phyloP scores from a whole-genome alignment of 2,329 filamentous ascomycete species.

The Alternaria alternata region DNA sequence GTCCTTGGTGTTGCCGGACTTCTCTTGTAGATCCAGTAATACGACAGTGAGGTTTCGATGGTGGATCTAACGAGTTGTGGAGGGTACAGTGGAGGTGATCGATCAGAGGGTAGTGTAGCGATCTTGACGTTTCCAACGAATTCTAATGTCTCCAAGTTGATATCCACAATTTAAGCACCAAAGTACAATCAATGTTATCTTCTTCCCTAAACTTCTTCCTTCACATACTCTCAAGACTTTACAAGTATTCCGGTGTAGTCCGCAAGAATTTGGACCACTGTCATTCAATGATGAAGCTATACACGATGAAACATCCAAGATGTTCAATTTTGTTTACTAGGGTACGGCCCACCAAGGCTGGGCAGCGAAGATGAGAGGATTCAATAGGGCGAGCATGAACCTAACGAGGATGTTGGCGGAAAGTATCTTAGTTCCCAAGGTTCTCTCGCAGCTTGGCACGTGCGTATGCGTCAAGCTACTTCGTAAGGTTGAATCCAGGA shows the following conservation, averaged over 20 bases:
- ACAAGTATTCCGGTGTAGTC: not conserved
- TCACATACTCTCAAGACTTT: not conserved
- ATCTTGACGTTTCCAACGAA: not conserved
- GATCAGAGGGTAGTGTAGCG: not conserved
- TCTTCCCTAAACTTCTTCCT: accelerated
- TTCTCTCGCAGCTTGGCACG: not conserved
- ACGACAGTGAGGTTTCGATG: not conserved
- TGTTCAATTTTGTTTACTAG: not conserved
- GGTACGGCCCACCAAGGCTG: not conserved
- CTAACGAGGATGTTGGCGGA: not conserved
- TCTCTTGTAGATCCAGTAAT: not conserved
- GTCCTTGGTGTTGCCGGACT: conserved; percentile 4
- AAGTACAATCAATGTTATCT: not conserved
- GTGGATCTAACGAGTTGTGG: too few species aligned
- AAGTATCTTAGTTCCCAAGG: not conserved
- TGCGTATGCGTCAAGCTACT: not conserved
- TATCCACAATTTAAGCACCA: not conserved
- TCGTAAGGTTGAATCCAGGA: not conserved
- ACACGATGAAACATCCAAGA: not conserved
- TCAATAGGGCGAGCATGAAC: not conserved
- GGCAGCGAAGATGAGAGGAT: not conserved
- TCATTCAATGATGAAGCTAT: not conserved
- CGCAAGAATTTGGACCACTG: not conserved
- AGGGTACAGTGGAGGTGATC: too few species aligned
- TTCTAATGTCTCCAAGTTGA: not conserved